phyloP scores from a whole-genome alignment of 768 basidiomycete genomes.

The Termitomyces sp. region DNA sequence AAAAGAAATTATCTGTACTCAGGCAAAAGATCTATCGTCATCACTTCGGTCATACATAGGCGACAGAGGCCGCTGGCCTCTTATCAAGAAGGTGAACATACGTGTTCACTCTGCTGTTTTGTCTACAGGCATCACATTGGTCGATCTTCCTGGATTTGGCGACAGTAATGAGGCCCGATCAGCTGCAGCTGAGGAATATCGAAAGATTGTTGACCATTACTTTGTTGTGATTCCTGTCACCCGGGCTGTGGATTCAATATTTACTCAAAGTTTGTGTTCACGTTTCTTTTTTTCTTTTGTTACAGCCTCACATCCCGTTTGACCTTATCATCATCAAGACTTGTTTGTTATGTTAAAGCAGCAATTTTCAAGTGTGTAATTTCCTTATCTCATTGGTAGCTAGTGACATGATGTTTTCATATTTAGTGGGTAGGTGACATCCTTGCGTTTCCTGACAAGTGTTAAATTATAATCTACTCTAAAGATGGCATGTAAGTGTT shows the following conservation, averaged over 20 bases:
- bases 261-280: not conserved
- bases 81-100: conserved; percentile 1
- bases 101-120: not conserved
- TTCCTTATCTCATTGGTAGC: not conserved
- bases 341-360: not conserved
- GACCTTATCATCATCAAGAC: not conserved
- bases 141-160: conserved; percentile 4
- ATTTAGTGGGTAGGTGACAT: not conserved
- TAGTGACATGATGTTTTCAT: not conserved
- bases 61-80: conserved; percentile 5
- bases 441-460: not conserved
- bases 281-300: not conserved
- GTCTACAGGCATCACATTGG: not conserved
- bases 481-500: conserved; percentile 4
- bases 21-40: not conserved
- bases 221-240: conserved; percentile 1
- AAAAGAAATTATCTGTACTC: not conserved
- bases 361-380: conserved; percentile 1
- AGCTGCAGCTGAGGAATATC: conserved; percentile 3
- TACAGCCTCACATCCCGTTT: not conserved
- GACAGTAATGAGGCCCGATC: not conserved
- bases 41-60: not conserved
- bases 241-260: not conserved
- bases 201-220: not conserved
- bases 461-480: not conserved